A percentile compares a stretch with the other conserved stretches of the same genome.
phyloP scores from a whole-genome alignment of 2,329 filamentous ascomycete species.

The Diatrype stigma region DNA sequence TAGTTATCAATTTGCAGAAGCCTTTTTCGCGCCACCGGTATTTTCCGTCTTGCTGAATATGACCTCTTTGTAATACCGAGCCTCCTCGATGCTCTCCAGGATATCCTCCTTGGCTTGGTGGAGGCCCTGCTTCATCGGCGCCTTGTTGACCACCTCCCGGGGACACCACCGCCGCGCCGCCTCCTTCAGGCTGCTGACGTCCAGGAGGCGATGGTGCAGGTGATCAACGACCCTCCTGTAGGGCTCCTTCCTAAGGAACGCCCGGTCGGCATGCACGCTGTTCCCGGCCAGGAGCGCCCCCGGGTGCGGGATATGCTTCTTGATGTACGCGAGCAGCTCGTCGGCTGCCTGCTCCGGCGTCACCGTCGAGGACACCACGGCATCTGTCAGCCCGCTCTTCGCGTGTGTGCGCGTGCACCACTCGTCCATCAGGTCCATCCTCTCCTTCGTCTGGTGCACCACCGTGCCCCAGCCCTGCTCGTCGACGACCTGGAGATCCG shows the following conservation, averaged over 20 bases:
- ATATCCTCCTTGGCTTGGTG: slow-evolving; percentile 90
- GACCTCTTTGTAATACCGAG: slow-evolving; percentile 70
- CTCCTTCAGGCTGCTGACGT: slow-evolving; percentile 92
- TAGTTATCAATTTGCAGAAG: no score
- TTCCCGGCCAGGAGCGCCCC: slow-evolving; percentile 83
- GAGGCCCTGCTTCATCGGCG: slow-evolving; percentile 67
- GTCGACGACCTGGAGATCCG: slow-evolving; percentile 72
- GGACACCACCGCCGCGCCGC: slow-evolving; percentile 77
- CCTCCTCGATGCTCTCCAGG: slow-evolving; percentile 90
- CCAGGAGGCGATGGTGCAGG: slow-evolving; percentile 85
- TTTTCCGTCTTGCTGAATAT: slow-evolving; percentile 48
- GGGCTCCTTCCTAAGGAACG: slow-evolving; percentile 71
- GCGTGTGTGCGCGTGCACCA: slow-evolving; percentile 86
- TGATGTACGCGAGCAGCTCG: slow-evolving; percentile 73
- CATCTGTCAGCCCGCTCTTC: slow-evolving; percentile 73
- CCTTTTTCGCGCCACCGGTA: neutral
- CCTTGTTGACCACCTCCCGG: slow-evolving; percentile 52
- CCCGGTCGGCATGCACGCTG: slow-evolving; percentile 84
- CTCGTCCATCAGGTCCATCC: slow-evolving; percentile 74
- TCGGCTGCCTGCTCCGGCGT: slow-evolving; percentile 69
- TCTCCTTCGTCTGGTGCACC: slow-evolving; percentile 67
- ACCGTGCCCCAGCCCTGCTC: slow-evolving; percentile 73
- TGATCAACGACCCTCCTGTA: slow-evolving; percentile 71
- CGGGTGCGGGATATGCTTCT: slow-evolving; percentile 62
- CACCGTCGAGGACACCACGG: slow-evolving; percentile 68